Evolutionary conservation across 345 rosid species (phyloP), one percentile per base, ranked within the genome.

Genomic region (Syzygium oleosum): DNA sequence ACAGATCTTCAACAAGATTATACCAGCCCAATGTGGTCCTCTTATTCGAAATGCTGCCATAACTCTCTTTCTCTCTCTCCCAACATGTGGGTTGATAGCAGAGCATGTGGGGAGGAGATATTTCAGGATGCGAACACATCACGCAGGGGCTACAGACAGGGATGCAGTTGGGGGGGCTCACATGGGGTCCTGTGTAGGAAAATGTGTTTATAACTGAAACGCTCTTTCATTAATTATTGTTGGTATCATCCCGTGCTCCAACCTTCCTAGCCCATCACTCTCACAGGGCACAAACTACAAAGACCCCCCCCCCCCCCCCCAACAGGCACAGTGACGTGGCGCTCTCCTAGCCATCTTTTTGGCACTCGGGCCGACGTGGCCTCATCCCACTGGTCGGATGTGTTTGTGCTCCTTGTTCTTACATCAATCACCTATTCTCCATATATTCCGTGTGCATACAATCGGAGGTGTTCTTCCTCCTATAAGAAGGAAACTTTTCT

Each of bases 21-120:
- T 41, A 73, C 83, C 83, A 38, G 34, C 83, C 83, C 49, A 73
- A 38, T 73, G 34, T 19, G 49, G 27, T 73, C 49, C 83, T 73
- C 85, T 51, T 17, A 15, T 84, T 27, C 85, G 55, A 84, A 52
- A 27, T 25, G 85, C 85, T 29, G 85, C 10, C 54, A 51, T 27
- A 16, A 52, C 43, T 58, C 63, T 55, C 10, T 49, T 54, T 11
- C 43, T 17, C 55, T 49, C 87, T 56, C n/a, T 19, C 83, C 46
- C 51, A 15, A 25, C 84, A 41, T 52, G 55, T 52, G 84, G 25
- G 83, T 53, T 51, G 83, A 84, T 51, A n/a, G 84, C 15, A n/a
- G 38, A 87, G 89, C 93, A 91, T 87, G 91, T 88, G 93, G 86
- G 85, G 87, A 77, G 73, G 84, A 89, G 91, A 88, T 63, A 86